phyloP scores from a whole-genome alignment of 2,329 filamentous ascomycete species.

The Sporothrix globosa region DNA sequence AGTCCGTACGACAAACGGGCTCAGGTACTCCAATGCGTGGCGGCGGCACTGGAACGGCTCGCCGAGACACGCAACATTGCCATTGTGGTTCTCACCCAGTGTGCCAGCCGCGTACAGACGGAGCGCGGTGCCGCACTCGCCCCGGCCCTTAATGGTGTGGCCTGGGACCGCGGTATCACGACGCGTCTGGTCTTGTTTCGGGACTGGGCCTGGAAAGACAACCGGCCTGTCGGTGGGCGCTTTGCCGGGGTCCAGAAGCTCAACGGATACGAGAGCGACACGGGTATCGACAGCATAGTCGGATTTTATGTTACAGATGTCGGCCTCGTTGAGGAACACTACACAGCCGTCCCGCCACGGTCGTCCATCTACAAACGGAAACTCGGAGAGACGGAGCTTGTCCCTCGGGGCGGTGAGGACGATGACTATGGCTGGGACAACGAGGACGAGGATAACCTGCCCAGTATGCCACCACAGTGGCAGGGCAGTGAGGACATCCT shows the following conservation, averaged over 20 bases:
- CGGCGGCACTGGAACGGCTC: slow-evolving; percentile 72
- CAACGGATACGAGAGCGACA: slow-evolving; percentile 54
- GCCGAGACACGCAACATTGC: slow-evolving; percentile 74
- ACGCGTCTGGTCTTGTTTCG: slow-evolving; percentile 77
- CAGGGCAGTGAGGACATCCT: slow-evolving; percentile 68
- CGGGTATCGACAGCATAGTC: slow-evolving; percentile 50
- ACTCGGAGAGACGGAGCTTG: slow-evolving; percentile 60
- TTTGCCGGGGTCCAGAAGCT: slow-evolving; percentile 68
- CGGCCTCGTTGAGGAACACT: slow-evolving; percentile 49
- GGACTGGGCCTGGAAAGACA: slow-evolving; percentile 66
- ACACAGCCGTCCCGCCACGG: slow-evolving; percentile 37
- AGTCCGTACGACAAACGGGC: slow-evolving; percentile 38
- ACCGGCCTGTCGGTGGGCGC: slow-evolving; percentile 54
- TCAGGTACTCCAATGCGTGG: slow-evolving; percentile 63
- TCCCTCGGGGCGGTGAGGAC: slow-evolving; percentile 64
- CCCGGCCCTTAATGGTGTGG: slow-evolving; percentile 71
- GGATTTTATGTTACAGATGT: slow-evolving; percentile 57
- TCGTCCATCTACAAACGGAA: slow-evolving; percentile 63
- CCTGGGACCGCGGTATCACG: slow-evolving; percentile 79
- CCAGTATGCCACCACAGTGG: slow-evolving; percentile 66
- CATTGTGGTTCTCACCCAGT: slow-evolving; percentile 76
- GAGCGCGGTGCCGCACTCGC: slow-evolving; percentile 69
- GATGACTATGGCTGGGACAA: slow-evolving; percentile 76
- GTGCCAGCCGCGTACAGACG: slow-evolving; percentile 75
- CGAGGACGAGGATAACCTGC: slow-evolving; percentile 62